Percentiles rank a stretch among this genome's conserved stretches.
Conservation (phyloP, 2,329 filamentous ascomycete species). For the Trichoderma brevicompactum region DNA sequence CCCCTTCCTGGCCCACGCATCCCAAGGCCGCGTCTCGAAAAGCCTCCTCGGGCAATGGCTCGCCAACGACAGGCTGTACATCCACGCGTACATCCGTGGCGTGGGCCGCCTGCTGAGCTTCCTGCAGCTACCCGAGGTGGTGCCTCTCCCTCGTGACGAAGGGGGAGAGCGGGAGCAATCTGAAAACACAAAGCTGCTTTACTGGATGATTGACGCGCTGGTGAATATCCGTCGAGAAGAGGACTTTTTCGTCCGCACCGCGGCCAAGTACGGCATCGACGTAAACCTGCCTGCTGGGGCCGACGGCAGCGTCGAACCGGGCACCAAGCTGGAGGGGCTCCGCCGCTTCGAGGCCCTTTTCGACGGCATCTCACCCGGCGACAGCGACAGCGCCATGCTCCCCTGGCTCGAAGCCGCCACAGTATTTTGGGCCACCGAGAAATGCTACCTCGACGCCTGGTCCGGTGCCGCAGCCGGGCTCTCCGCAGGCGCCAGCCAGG, state of each 20-base stretch:
- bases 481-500: slow-evolving; percentile 29
- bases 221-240: slow-evolving; percentile 70
- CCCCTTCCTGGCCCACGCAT: slow-evolving; percentile 68
- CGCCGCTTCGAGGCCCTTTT: slow-evolving; percentile 53
- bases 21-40: slow-evolving; percentile 63
- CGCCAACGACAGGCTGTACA: slow-evolving; percentile 72
- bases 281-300: slow-evolving; percentile 44
- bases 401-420: slow-evolving; percentile 68
- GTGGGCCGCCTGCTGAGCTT: slow-evolving; percentile 67
- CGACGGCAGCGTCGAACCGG: slow-evolving; percentile 35
- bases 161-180: slow-evolving; percentile 24
- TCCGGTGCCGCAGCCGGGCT: slow-evolving; percentile 51
- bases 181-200: slow-evolving; percentile 60
- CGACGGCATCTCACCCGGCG: slow-evolving; percentile 52
- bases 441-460: slow-evolving; percentile 65
- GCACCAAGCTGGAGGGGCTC: slow-evolving; percentile 47
- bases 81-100: slow-evolving; percentile 70
- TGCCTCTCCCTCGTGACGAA: not conserved
- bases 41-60: slow-evolving; percentile 67
- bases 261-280: slow-evolving; percentile 61
- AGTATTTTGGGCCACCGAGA: slow-evolving; percentile 79
- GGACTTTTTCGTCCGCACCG: slow-evolving; percentile 68
- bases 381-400: slow-evolving; percentile 45
- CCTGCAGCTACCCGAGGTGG: slow-evolving; percentile 55
- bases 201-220: slow-evolving; percentile 66